phyloP scores from a whole-genome alignment of 345 rosid species.

The Eutrema japonicum region DNA sequence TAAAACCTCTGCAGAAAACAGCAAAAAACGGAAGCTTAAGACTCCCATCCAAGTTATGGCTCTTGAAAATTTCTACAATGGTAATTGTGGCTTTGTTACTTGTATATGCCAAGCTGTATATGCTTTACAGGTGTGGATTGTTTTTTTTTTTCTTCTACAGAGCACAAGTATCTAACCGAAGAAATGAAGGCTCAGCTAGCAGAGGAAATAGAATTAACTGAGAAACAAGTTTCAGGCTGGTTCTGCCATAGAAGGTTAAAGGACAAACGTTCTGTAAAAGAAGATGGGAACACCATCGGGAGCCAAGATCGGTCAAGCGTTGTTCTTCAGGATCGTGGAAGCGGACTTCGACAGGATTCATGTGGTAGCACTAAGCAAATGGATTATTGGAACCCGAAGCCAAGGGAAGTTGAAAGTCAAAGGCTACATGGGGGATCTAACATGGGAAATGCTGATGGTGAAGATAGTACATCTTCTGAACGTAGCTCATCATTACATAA shows the following conservation, averaged over 20 bases:
- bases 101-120: slow-evolving; percentile 18
- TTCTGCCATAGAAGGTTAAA: slow-evolving; percentile 96
- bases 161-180: slow-evolving; percentile 78
- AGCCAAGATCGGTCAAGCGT: slow-evolving; percentile 84
- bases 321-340: slow-evolving; percentile 82
- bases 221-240: slow-evolving; percentile 97
- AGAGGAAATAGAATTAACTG: slow-evolving; percentile 72
- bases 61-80: slow-evolving; percentile 77
- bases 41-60: slow-evolving; percentile 76
- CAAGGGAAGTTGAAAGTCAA: slow-evolving; percentile 84
- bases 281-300: slow-evolving; percentile 59
- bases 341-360: slow-evolving; percentile 87
- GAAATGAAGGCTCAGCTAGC: slow-evolving; percentile 80
- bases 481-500: slow-evolving; percentile 69
- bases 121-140: slow-evolving; percentile 29
- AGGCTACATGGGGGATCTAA: slow-evolving; percentile 55
- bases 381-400: slow-evolving; percentile 61
- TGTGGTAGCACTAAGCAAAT: slow-evolving; percentile 93
- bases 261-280: slow-evolving; percentile 68
- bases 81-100: slow-evolving; percentile 49
- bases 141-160: slow-evolving; percentile 45
- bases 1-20: slow-evolving; percentile 60
- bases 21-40: slow-evolving; percentile 65
- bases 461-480: slow-evolving; percentile 78
- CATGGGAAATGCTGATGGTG: slow-evolving; percentile 49